A percentile compares a stretch with the other conserved stretches of the same genome.
Conservation (phyloP, 306 rosid species). For the Malus asiatica region DNA sequence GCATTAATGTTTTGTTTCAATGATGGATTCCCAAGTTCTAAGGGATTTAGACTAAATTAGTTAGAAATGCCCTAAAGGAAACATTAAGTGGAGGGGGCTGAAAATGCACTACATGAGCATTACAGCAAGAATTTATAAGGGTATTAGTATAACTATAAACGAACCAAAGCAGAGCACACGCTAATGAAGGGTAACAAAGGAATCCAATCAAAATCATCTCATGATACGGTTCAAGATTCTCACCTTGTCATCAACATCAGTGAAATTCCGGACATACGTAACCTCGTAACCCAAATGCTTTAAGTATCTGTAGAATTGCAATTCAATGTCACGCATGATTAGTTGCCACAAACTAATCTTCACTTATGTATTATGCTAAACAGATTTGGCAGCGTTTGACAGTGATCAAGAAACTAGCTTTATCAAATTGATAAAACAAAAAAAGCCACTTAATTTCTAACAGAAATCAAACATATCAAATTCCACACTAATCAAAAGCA, state of each 20-base stretch:
- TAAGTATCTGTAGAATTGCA: slow-evolving; percentile 55
- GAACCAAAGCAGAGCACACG: not conserved
- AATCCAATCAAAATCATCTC: not conserved
- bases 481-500: not conserved
- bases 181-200: not conserved
- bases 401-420: not conserved
- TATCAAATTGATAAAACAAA: not conserved
- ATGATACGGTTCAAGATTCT: not conserved
- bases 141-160: not conserved
- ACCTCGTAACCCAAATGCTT: slow-evolving; percentile 74
- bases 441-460: too few species aligned
- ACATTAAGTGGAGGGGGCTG: not conserved
- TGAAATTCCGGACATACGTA: slow-evolving; percentile 86
- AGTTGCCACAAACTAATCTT: not conserved
- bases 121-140: not conserved
- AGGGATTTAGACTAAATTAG: not conserved
- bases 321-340: slow-evolving; percentile 4
- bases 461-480: not conserved
- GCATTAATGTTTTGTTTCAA: not conserved
- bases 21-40: not conserved
- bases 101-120: not conserved
- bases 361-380: not conserved
- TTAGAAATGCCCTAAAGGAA: not conserved
- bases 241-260: slow-evolving; percentile 99
- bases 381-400: not conserved